Conservation (phyloP, 2,329 filamentous ascomycete species). For the Hypoxylon sp. region DNA sequence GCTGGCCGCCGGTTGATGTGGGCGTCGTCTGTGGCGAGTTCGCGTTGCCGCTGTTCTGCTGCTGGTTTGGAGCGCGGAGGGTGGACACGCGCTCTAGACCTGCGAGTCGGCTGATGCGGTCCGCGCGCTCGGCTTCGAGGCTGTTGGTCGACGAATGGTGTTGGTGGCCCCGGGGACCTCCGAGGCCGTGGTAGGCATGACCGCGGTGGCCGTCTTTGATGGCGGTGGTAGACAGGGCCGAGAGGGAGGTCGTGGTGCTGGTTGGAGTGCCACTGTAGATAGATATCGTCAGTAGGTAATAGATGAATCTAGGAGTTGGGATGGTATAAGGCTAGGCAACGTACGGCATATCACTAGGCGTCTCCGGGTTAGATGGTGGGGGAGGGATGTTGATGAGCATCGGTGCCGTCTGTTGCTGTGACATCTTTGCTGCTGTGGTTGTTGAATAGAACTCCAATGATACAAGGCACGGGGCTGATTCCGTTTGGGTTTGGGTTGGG, state of each 20-base stretch:
- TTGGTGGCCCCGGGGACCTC: conserved; percentile 68
- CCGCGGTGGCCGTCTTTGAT: conserved; percentile 97
- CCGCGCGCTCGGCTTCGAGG: conserved; percentile 91
- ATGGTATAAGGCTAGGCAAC: conserved; percentile 55
- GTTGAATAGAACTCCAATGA: conserved; percentile 10
- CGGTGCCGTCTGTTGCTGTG: conserved; percentile 62
- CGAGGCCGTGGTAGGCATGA: conserved; percentile 73
- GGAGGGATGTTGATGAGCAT: conserved; percentile 89
- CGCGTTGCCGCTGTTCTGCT: conserved; percentile 53
- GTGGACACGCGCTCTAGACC: conserved; percentile 91
- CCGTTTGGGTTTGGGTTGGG: conserved; percentile 28
- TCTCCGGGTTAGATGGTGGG: conserved; percentile 84
- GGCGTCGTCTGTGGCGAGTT: conserved; percentile 66
- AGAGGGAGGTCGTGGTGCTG: conserved; percentile 91
- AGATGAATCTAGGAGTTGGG: background rate
- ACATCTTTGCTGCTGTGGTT: conserved; percentile 54
- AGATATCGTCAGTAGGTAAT: conserved; percentile 29
- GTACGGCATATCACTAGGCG: conserved; percentile 91
- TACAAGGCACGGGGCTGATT: background rate
- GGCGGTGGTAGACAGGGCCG: conserved; percentile 90
- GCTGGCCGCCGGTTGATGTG: conserved; percentile 62
- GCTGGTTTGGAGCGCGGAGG: conserved; percentile 67
- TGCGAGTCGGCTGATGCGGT: conserved; percentile 93
- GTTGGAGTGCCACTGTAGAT: conserved; percentile 87
- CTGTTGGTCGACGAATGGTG: conserved; percentile 76